These are phyloP conservation scores for Rhizoclosmatium sp. DNA, from an alignment of 192 early-diverging fungal species.

Conservation along the genomic window DNA sequence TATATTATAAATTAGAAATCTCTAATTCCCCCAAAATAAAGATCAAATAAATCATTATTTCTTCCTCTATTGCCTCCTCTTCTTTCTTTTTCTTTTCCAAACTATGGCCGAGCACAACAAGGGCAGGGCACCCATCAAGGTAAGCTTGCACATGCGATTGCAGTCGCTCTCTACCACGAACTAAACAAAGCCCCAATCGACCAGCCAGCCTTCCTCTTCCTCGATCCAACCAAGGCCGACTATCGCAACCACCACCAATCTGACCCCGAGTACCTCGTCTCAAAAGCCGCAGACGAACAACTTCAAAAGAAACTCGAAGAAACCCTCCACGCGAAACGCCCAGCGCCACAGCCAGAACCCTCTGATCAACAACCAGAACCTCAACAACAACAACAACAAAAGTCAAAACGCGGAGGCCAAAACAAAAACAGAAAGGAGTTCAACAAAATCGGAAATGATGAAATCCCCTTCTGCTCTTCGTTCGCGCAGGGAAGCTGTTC, in stretches of 20 bases:
- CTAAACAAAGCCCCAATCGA: too few species aligned
- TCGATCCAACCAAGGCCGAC: neutral
- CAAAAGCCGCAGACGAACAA: neutral
- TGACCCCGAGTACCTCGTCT: neutral
- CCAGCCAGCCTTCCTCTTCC: neutral
- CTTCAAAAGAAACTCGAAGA: neutral
- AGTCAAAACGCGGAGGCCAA: slow-evolving; percentile 12
- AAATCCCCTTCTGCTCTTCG: slow-evolving; percentile 58
- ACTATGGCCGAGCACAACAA: too few species aligned
- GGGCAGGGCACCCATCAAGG: too few species aligned
- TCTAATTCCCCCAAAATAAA: too few species aligned
- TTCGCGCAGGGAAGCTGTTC: slow-evolving; percentile 56
- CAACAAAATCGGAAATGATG: slow-evolving; percentile 30
- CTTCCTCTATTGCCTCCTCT: too few species aligned
- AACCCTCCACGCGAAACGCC: neutral
- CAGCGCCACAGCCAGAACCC: neutral
- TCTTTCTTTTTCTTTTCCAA: too few species aligned
- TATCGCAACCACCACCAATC: neutral
- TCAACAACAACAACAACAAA: neutral
- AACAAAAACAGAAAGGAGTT: slow-evolving; percentile 40
- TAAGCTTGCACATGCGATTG: too few species aligned
- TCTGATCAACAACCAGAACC: slow-evolving; percentile 9
- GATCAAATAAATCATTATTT: too few species aligned
- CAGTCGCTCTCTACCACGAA: too few species aligned
- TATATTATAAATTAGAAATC: too few species aligned